Conservation (phyloP, 352 stramenopile genomes). For the Phytophthora pseudosyringae region DNA sequence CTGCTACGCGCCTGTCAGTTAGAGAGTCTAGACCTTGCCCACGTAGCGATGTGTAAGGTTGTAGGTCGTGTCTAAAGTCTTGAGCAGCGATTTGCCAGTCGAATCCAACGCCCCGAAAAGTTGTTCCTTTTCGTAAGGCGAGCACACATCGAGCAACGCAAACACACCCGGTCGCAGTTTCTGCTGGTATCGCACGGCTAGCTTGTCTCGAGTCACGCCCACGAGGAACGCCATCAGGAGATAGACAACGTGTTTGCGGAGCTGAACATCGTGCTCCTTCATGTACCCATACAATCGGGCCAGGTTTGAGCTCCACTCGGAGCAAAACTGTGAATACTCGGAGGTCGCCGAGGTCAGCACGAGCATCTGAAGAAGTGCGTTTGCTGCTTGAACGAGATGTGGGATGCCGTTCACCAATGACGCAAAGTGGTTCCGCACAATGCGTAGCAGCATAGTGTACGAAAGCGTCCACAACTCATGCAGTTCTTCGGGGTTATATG, state of each 20-base stretch:
- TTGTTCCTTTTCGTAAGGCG: constrained; percentile 85
- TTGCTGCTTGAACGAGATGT: constrained; percentile 72
- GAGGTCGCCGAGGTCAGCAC: constrained; percentile 35
- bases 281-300: constrained; percentile 88
- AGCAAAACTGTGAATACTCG: constrained; percentile 32
- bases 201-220: constrained; percentile 62
- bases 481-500: constrained; percentile 43
- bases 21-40: constrained; percentile 75
- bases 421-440: constrained; percentile 79
- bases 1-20: constrained; percentile 17
- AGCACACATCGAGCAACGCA: constrained; percentile 85
- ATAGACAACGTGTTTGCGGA: constrained; percentile 90
- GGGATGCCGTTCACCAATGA: constrained; percentile 71
- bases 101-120: constrained; percentile 83
- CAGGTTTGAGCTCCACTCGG: constrained; percentile 86
- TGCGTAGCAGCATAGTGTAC: constrained; percentile 78
- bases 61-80: constrained; percentile 85
- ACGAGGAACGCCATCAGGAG: constrained; percentile 75
- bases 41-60: constrained; percentile 88
- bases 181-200: constrained; percentile 65
- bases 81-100: constrained; percentile 86
- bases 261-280: constrained; percentile 76
- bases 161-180: constrained; percentile 80
- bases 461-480: constrained; percentile 80
- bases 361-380: constrained; percentile 73